Evolutionary conservation across 1,284 basidiomycete genomes (phyloP), one percentile per base, ranked within the genome.

Genomic region (Apiotrichum mycotoxinovorans): DNA sequence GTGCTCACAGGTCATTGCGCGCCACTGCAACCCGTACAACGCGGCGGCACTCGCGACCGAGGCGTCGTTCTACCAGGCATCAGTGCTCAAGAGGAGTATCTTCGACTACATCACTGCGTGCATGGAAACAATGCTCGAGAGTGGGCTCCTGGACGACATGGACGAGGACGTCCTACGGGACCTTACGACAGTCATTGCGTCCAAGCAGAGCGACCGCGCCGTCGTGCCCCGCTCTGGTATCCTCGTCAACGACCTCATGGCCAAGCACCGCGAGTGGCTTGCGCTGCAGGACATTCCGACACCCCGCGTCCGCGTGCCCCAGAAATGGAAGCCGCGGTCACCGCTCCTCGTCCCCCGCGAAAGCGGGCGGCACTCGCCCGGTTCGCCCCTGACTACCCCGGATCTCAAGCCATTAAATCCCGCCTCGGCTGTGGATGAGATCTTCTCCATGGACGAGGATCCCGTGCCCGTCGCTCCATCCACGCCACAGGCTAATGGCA

Each of bases 51-150:
- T 98, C 26, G 85, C 97, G 34, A 78, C 85, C 33, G 91, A 97
- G 47, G 91, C 93, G 0, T 83, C 86, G 0, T 85, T 89, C 71
- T 89, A 87, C 76, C 82, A 92, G 65, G 88, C 88, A 1, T 73
- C 78, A 18, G 82, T 84, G 5, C 84, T 98, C 52, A 83, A 86
- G 30, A 80, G 83, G 23, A 83, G 86, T 48, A 80, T 94, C 18
- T 89, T 94, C 72, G 83, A 83, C 42, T 98, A 94, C 75, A 87
- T 94, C 65, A 79, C 84, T 2, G 83, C 84, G 57, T 93, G 91
- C 69, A 81, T 97, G 80, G 96, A 98, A 73, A 86, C 87, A 0
- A 82, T 97, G 53, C 83, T 98, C 23, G 92, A 97, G 71, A 82
- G 81, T 30, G 83, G 84, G 5, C 83, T 92, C 66, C 82, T 98